A percentile compares a stretch with the other conserved stretches of the same genome.
Conservation (phyloP, 139 green algal species). For the Closterium sp. region DNA sequence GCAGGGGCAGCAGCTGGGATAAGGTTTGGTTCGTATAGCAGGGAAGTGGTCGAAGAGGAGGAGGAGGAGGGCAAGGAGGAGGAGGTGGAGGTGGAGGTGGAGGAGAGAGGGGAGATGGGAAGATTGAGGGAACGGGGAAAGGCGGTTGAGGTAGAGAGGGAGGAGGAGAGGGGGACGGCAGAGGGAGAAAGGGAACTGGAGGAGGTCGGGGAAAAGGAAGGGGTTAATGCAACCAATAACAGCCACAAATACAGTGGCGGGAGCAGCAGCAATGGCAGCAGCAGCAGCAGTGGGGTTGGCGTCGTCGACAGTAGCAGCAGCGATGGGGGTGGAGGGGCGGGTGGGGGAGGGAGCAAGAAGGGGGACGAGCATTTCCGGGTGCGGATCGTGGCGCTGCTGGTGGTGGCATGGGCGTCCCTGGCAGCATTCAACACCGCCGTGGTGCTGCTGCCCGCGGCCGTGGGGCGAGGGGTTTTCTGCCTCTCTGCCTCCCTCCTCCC, state of each 20-base stretch:
- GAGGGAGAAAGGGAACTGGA: neutral
- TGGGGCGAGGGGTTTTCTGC: slow-evolving; percentile 29
- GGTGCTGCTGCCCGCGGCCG: slow-evolving; percentile 32
- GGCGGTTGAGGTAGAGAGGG: neutral
- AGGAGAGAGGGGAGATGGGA: slow-evolving; percentile 9
- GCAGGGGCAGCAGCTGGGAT: no score
- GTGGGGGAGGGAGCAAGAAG: neutral
- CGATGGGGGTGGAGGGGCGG: neutral
- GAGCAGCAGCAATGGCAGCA: neutral
- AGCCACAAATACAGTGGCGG: neutral
- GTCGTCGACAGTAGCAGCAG: neutral
- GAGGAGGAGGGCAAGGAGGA: no score
- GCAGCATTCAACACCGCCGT: slow-evolving; percentile 28
- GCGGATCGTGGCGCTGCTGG: slow-evolving; percentile 42
- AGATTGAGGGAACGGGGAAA: neutral
- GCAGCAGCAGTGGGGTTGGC: neutral
- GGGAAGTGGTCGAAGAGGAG: neutral
- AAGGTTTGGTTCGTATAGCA: neutral
- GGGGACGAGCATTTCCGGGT: slow-evolving; percentile 3
- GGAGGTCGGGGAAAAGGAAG: neutral
- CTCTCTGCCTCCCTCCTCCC: slow-evolving; percentile 19
- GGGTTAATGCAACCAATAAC: no score
- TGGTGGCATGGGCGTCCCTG: slow-evolving; percentile 37
- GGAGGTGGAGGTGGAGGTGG: neutral
- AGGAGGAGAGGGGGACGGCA: neutral